phyloP scores from a whole-genome alignment of 2,329 filamentous ascomycete genomes.

The Aspergillus candidus region DNA sequence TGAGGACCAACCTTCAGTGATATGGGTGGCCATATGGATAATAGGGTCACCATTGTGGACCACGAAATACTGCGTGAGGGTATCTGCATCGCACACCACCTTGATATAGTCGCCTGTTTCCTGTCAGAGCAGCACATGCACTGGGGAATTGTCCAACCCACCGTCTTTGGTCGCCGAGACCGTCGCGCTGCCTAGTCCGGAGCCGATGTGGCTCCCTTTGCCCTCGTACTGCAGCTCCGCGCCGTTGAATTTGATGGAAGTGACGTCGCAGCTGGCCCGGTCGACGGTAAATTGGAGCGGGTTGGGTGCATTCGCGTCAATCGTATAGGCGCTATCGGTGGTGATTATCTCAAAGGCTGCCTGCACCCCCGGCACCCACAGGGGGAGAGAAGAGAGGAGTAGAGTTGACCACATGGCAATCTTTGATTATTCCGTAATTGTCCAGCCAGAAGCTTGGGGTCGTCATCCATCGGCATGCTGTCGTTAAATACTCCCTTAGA shows the following conservation, averaged over 20 bases:
- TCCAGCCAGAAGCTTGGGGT: conserved; percentile 2
- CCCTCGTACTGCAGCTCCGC: conserved; percentile 53
- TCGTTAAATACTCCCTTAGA: neutral
- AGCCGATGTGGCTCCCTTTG: conserved; percentile 52
- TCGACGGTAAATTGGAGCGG: conserved; percentile 48
- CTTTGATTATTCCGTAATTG: conserved; percentile 1
- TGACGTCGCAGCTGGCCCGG: conserved; percentile 56
- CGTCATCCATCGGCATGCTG: neutral
- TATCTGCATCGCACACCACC: conserved; percentile 54
- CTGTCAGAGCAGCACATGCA: too few relatives aligned
- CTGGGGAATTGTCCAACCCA: conserved; percentile 2
- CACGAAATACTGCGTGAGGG: conserved; percentile 60
- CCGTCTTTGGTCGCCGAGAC: conserved; percentile 45
- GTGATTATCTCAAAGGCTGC: conserved; percentile 26
- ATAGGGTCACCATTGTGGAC: conserved; percentile 55
- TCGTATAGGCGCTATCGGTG: conserved; percentile 29
- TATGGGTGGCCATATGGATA: conserved; percentile 59
- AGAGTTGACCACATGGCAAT: conserved; percentile 17
- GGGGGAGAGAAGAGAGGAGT: conserved; percentile 13
- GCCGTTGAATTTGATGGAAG: conserved; percentile 55
- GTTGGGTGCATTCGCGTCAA: conserved; percentile 47
- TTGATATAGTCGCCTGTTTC: conserved; percentile 47
- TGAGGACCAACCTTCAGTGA: conserved; percentile 38
- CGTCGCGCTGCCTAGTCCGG: conserved; percentile 53
- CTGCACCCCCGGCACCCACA: conserved; percentile 17